Evolutionary conservation across 305 asterid species (phyloP).

Genomic region (Fraxinus baroniana): DNA sequence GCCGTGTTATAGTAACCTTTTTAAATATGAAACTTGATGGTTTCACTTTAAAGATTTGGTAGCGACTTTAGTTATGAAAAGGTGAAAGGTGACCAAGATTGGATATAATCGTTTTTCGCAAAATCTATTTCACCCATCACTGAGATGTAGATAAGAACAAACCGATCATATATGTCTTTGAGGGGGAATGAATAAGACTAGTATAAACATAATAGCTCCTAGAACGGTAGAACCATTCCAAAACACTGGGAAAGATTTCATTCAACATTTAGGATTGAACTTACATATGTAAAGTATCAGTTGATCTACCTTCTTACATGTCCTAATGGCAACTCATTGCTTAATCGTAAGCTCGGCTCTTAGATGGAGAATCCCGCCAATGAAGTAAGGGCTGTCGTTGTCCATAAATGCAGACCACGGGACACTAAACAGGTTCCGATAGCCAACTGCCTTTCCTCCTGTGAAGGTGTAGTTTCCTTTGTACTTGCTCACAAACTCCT

Average conservation of each 20-base stretch:
- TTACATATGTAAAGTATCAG: not conserved
- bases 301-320: not conserved
- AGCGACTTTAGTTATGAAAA: not conserved
- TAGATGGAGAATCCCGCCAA: conserved; percentile 69
- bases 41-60: not conserved
- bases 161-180: not conserved
- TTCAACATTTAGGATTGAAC: not conserved
- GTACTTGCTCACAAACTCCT: conserved; percentile 62
- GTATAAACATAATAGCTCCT: conserved; percentile 3
- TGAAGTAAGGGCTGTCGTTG: conserved; percentile 59
- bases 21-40: not conserved
- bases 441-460: conserved; percentile 77
- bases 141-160: not conserved
- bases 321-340: conserved; percentile 27
- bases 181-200: not conserved
- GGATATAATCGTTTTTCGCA: not conserved
- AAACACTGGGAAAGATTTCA: not conserved
- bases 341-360: conserved; percentile 64
- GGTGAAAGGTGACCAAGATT: not conserved
- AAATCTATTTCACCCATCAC: not conserved
- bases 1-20: not conserved
- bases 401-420: conserved; percentile 68
- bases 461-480: conserved; percentile 62
- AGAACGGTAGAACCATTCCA: not conserved
- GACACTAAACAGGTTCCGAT: conserved; percentile 56